These are phyloP conservation scores for Phytophthora melonis DNA, from an alignment of 352 stramenopile species.

Conservation along the genomic window DNA sequence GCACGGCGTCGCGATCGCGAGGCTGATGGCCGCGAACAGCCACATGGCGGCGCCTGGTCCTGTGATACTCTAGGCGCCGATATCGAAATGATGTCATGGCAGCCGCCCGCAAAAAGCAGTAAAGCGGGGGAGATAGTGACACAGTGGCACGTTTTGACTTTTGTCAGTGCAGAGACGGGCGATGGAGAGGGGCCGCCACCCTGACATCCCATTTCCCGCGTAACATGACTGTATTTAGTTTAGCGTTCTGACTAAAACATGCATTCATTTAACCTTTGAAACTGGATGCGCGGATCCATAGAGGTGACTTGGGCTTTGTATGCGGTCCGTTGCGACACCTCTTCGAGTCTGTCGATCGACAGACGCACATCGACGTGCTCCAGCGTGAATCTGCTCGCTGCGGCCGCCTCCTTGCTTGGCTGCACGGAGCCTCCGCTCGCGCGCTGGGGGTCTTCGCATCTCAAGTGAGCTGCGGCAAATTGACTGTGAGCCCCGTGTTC, in stretches of 20 bases:
- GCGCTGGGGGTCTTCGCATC: not conserved
- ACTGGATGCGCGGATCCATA: conserved; percentile 8
- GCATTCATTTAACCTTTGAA: not conserved
- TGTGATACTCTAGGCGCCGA: conserved; percentile 19
- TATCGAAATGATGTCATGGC: conserved; percentile 37
- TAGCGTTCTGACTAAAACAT: not conserved
- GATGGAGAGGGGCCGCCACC: not conserved
- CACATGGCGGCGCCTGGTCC: conserved; percentile 46
- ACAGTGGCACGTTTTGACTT: not conserved
- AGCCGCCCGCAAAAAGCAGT: not conserved
- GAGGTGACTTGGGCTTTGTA: conserved; percentile 18
- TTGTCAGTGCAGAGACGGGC: conserved; percentile 14
- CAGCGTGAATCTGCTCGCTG: not conserved
- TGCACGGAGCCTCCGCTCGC: not conserved
- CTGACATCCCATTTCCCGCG: not conserved
- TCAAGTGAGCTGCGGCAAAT: not conserved
- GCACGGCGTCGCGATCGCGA: conserved; percentile 63
- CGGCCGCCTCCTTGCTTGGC: not conserved
- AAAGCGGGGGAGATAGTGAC: conserved; percentile 19
- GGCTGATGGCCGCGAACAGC: conserved; percentile 61
- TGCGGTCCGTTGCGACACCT: conserved; percentile 15
- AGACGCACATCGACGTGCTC: conserved; percentile 2
- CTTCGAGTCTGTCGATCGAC: conserved; percentile 2
- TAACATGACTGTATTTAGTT: not conserved
- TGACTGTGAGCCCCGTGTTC: not conserved